These are phyloP conservation scores for Canariomyces notabilis DNA, from an alignment of 2,329 filamentous ascomycete species.

Conservation along the genomic window DNA sequence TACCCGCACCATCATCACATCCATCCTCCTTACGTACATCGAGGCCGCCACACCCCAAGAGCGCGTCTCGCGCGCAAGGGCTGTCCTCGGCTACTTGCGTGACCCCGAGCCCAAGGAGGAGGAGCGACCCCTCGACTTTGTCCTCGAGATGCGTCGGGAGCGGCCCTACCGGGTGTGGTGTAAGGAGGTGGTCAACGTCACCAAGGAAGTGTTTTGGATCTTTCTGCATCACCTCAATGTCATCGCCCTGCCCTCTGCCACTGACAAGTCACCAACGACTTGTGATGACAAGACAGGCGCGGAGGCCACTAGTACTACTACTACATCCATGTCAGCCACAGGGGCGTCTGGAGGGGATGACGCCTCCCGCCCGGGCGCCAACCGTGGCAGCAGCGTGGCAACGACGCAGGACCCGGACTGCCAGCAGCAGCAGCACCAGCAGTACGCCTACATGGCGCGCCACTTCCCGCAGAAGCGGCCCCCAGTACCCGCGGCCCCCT, in stretches of 20 bases:
- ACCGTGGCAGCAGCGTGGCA: too few species aligned
- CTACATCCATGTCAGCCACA: too few species aligned
- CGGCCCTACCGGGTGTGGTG: slow-evolving; percentile 91
- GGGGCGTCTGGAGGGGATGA: too few species aligned
- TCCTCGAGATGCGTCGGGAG: slow-evolving; percentile 80
- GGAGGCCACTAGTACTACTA: too few species aligned
- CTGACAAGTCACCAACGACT: slow-evolving; percentile 6
- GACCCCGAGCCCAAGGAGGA: slow-evolving; percentile 74
- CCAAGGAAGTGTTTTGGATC: slow-evolving; percentile 99
- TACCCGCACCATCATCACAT: slow-evolving; percentile 84
- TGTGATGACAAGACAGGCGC: slow-evolving; percentile 19
- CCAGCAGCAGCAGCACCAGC: slow-evolving; percentile 18
- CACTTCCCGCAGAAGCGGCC: slow-evolving; percentile 83
- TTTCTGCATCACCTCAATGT: slow-evolving; percentile 94
- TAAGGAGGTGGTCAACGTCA: slow-evolving; percentile 86
- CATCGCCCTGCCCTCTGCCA: slow-evolving; percentile 55
- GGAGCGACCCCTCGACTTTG: slow-evolving; percentile 74
- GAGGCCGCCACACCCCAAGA: slow-evolving; percentile 59
- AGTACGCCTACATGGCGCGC: slow-evolving; percentile 55
- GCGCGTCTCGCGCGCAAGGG: slow-evolving; percentile 62
- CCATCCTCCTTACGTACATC: slow-evolving; percentile 83
- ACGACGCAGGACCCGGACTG: too few species aligned
- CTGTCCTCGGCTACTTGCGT: slow-evolving; percentile 72
- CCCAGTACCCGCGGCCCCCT: slow-evolving; percentile 88
- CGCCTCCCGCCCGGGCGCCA: too few species aligned